Evolutionary conservation across 441 rosid species (phyloP), one percentile per base, ranked within the genome.

Genomic region (Eutrema salsugineum): DNA sequence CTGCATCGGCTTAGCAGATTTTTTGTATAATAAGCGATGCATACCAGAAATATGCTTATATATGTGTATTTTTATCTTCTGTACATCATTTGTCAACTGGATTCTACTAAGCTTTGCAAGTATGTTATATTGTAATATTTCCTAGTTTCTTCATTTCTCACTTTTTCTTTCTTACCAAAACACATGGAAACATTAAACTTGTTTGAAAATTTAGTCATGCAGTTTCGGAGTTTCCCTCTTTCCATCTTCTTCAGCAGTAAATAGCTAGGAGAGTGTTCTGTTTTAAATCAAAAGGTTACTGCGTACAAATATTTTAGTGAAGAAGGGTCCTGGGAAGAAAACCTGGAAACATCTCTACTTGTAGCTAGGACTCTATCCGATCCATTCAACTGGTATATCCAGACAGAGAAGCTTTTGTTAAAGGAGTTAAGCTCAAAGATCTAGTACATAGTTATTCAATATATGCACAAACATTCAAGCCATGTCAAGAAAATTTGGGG

Each of bases 21-120:
- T 75, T 76, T 76, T 65, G 79, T 76, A 76, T 64, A 70, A 69
- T 75, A 76, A 76, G 42, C 71, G 76, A 70, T 76, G 79, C 76
- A 5, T 57, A 40, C 72, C 76, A 64, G 56, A 54, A 63, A 76
- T 20, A 68, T 53, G 38, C 46, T 38, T 62, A 44, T 5, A 30
- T 61, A 36, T 75, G 79, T 75, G 79, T 75, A 51, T 58, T 50
- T 35, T 73, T 46, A 49, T 49, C 50, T 16, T 59, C 8, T 44
- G 43, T 75, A 75, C 6, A 75, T 75, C 58, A 75, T 74, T 67
- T 74, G 56, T 74, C 60, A 15, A 67, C 54, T 74, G 73, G 63
- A 74, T 59, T 59, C 42, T 74, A 59, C 53, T 67, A 32, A 33
- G 42, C 69, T 68, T 11, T 67, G 68, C 68, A 67, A 67, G 11